phyloP scores from a whole-genome alignment of 2,329 filamentous ascomycete species.

The Cylindrodendrum hubeiense region DNA sequence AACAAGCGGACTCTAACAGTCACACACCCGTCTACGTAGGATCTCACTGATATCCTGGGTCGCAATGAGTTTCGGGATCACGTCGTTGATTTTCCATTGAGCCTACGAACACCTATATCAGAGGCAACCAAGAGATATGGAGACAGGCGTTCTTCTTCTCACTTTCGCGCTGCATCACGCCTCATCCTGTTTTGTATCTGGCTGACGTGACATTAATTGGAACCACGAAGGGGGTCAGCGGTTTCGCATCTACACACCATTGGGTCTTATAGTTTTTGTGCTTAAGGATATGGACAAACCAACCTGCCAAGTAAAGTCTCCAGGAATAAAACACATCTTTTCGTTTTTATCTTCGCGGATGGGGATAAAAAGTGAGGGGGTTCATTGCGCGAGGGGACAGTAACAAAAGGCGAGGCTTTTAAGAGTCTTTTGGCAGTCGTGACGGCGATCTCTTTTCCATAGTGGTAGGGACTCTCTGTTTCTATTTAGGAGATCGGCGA shows the following conservation, averaged over 20 bases:
- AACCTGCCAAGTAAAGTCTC: background rate
- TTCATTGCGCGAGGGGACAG: conserved; percentile 19
- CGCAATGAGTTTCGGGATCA: background rate
- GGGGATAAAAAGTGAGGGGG: conserved; percentile 13
- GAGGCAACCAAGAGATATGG: background rate
- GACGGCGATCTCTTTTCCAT: background rate
- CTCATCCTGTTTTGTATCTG: background rate
- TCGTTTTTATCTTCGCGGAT: conserved; percentile 26
- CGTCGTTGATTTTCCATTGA: too few species aligned
- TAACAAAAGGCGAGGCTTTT: conserved; percentile 10
- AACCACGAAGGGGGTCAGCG: conserved; percentile 6
- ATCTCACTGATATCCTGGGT: background rate
- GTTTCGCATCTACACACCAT: conserved; percentile 21
- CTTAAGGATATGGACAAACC: conserved; percentile 20
- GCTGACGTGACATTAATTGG: background rate
- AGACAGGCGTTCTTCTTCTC: background rate
- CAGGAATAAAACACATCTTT: background rate
- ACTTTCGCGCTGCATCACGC: background rate
- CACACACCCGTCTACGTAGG: too few species aligned
- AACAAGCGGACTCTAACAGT: background rate
- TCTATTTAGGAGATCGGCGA: background rate
- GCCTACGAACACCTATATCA: background rate
- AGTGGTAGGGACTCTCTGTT: background rate
- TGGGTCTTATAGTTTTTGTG: conserved; percentile 27
- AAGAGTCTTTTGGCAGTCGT: background rate